A percentile compares a stretch with the other conserved stretches of the same genome.
phyloP scores from a whole-genome alignment of 192 early-diverging fungal genomes.

The Coemansia furcata region DNA sequence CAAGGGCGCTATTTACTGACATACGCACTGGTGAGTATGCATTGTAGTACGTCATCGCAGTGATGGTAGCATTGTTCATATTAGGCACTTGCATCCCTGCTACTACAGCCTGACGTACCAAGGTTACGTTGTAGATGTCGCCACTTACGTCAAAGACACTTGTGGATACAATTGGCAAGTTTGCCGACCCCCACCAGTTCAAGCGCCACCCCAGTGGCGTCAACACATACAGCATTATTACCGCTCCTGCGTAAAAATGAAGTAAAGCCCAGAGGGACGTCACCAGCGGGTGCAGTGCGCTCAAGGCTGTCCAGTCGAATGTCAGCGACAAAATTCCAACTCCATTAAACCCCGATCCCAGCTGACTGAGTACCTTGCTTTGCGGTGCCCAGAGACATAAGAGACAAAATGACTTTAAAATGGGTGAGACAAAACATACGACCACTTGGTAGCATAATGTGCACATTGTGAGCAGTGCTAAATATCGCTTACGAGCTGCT shows the following conservation, averaged over 20 bases:
- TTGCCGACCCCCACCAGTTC: conserved; percentile 57
- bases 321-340: conserved; percentile 67
- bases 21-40: conserved; percentile 48
- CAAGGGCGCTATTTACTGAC: conserved; percentile 46
- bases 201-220: conserved; percentile 67
- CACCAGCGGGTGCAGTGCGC: conserved; percentile 59
- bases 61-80: background rate
- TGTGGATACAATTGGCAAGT: conserved; percentile 64
- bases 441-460: conserved; percentile 55
- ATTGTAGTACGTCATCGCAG: conserved; percentile 14
- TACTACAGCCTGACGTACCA: conserved; percentile 23
- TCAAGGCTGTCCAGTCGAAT: conserved; percentile 70
- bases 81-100: background rate
- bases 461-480: conserved; percentile 20
- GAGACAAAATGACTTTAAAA: conserved; percentile 64
- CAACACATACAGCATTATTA: conserved; percentile 69
- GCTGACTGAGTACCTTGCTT: conserved; percentile 23
- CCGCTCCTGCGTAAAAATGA: conserved; percentile 65
- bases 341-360: conserved; percentile 56
- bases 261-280: conserved; percentile 70
- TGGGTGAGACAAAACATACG: conserved; percentile 62
- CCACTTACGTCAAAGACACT: conserved; percentile 59
- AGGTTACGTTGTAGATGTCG: conserved; percentile 57
- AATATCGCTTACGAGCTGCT: conserved; percentile 18
- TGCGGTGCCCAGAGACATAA: conserved; percentile 55